Percentiles rank a stretch among this genome's conserved stretches.
These are phyloP conservation scores for Diaporthe batatas DNA, from an alignment of 2,329 filamentous ascomycete genomes.

Conservation along the genomic window DNA sequence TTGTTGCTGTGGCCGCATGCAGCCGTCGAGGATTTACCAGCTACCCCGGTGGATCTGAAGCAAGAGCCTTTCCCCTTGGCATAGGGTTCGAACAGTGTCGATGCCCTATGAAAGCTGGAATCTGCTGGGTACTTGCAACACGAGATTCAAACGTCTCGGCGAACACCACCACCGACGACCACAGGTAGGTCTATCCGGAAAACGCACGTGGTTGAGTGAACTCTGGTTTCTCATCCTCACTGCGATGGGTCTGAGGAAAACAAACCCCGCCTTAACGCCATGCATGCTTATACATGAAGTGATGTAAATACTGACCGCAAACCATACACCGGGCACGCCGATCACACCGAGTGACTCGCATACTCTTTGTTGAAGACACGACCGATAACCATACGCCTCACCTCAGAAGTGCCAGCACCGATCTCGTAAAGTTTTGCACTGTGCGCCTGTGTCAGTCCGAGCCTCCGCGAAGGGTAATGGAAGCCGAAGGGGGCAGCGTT, in stretches of 20 bases:
- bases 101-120: not conserved
- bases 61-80: not conserved
- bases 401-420: constrained; percentile 94
- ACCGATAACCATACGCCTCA: constrained; percentile 94
- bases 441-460: constrained; percentile 48
- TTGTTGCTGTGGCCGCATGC: not conserved
- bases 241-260: not conserved
- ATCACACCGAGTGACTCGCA: constrained; percentile 52
- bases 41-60: not conserved
- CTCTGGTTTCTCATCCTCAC: not conserved
- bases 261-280: not conserved
- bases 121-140: not conserved
- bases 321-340: no score
- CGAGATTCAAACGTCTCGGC: not conserved
- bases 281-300: constrained; percentile 27
- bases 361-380: constrained; percentile 92
- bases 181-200: no score
- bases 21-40: not conserved
- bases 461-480: not conserved
- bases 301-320: not conserved
- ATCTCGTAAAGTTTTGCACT: constrained; percentile 91
- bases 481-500: not conserved
- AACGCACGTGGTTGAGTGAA: not conserved
- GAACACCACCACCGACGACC: not conserved
- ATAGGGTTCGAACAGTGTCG: not conserved